Evolutionary conservation across 345 rosid genomes (phyloP).

Genomic region (Draba incana): DNA sequence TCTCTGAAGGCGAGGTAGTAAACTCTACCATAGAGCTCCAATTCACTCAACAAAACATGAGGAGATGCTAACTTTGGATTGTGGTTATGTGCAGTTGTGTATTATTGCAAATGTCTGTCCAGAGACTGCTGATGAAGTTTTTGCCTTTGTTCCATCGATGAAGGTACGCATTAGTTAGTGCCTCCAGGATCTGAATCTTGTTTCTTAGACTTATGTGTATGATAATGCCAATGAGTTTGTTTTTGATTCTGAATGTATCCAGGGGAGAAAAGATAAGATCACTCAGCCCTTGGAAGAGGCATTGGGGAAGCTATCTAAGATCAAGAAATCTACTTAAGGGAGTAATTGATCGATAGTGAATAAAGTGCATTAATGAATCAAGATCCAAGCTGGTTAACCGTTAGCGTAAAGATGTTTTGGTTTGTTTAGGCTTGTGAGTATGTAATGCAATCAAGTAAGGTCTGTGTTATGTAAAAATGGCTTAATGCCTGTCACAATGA

Average conservation of each 20-base stretch:
- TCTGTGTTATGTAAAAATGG: conserved; percentile 9
- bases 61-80: conserved; percentile 33
- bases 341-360: conserved; percentile 9
- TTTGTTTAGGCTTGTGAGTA: conserved; percentile 1
- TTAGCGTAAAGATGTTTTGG: conserved; percentile 13
- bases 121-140: conserved; percentile 74
- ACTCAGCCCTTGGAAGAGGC: conserved; percentile 31
- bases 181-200: neutral
- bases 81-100: conserved; percentile 59
- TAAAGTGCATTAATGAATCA: conserved; percentile 7
- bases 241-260: conserved; percentile 3
- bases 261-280: conserved; percentile 27
- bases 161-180: conserved; percentile 54
- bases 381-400: conserved; percentile 7
- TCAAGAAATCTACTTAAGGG: conserved; percentile 12
- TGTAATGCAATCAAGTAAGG: neutral
- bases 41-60: conserved; percentile 8
- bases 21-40: conserved; percentile 33
- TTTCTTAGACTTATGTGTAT: neutral
- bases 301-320: conserved; percentile 18
- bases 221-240: conserved; percentile 3
- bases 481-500: neutral
- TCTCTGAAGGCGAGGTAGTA: conserved; percentile 77
- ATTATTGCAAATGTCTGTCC: conserved; percentile 75
- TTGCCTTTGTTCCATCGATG: conserved; percentile 75